Evolutionary conservation across 345 rosid species (phyloP).

Genomic region (Corchorus capsularis): DNA sequence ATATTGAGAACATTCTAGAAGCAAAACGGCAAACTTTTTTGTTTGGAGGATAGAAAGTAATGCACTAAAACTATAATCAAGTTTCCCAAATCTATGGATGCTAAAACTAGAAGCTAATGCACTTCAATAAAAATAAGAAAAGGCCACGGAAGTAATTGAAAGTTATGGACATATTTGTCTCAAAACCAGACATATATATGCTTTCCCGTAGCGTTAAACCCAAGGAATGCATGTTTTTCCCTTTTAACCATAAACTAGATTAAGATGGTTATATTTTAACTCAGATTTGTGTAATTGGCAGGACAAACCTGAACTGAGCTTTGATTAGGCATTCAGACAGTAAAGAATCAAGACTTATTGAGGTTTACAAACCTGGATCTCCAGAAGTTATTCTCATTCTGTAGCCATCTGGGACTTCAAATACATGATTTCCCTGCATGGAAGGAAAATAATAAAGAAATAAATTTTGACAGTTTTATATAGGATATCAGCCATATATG

Average conservation of each 20-base stretch:
- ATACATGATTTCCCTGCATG: conserved; percentile 77
- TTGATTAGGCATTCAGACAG: not conserved
- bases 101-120: not conserved
- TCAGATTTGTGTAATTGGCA: no score
- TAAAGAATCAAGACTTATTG: not conserved
- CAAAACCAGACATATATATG: not conserved
- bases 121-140: not conserved
- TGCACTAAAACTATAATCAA: not conserved
- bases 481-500: not conserved
- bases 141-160: not conserved
- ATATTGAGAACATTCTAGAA: not conserved
- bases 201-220: not conserved
- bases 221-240: not conserved
- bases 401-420: conserved; percentile 86
- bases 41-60: not conserved
- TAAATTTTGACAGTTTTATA: not conserved
- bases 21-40: not conserved
- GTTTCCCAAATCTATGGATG: not conserved
- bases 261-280: not conserved
- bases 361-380: conserved; percentile 49
- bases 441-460: not conserved
- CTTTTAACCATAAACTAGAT: not conserved
- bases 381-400: conserved; percentile 65
- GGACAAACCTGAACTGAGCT: not conserved
- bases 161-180: not conserved